Conservation (phyloP, 2,329 filamentous ascomycete genomes). For the Calonectria pseudoreteaudii region DNA sequence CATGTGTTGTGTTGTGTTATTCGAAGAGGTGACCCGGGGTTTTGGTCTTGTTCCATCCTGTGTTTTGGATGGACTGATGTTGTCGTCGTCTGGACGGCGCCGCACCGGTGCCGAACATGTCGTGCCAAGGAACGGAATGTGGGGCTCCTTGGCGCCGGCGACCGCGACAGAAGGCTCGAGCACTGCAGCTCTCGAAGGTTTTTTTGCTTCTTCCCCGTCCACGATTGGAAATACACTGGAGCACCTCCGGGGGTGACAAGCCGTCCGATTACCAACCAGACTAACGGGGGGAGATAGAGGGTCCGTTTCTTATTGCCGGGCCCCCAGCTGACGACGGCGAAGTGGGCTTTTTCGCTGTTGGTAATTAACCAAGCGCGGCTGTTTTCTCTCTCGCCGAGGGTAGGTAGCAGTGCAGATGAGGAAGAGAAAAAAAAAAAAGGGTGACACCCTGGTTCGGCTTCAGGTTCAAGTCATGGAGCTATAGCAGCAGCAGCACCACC, state of each 20-base stretch:
- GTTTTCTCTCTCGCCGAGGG: not conserved
- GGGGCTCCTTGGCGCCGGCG: not conserved
- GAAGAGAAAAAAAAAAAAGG: not conserved
- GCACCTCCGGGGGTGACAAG: not conserved
- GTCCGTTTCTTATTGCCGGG: not conserved
- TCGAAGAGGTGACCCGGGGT: too few species aligned
- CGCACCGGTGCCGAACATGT: conserved; percentile 5
- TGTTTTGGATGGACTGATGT: not conserved
- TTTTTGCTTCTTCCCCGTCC: not conserved
- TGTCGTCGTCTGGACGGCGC: not conserved
- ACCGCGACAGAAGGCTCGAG: conserved; percentile 5
- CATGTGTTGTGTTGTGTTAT: too few species aligned
- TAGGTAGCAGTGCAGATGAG: not conserved
- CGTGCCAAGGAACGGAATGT: conserved; percentile 9
- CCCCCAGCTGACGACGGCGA: not conserved
- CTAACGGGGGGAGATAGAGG: not conserved
- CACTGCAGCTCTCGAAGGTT: not conserved
- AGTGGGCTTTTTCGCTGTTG: not conserved
- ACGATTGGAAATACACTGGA: not conserved
- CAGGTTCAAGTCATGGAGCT: not conserved
- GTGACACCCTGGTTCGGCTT: not conserved
- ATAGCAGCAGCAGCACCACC: too few species aligned
- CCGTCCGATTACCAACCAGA: not conserved
- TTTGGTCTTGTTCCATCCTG: too few species aligned
- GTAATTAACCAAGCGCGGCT: not conserved